Conservation (phyloP, 106 monocot genomes). For the Dactylorhiza incarnata region DNA sequence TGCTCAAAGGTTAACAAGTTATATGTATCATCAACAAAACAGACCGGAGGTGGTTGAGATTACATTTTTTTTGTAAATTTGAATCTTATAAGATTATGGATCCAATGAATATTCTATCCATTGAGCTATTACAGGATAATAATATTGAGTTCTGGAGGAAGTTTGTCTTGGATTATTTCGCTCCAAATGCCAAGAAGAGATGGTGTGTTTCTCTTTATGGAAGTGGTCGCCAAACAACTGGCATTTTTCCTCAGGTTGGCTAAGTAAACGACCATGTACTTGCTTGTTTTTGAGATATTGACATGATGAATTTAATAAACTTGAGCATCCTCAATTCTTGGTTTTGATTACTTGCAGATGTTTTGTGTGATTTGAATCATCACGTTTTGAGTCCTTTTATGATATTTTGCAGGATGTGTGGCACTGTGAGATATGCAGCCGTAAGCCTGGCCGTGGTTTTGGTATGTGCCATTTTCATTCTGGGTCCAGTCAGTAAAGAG, state of each 20-base stretch:
- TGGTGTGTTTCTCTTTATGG: slow-evolving; percentile 76
- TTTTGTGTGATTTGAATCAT: neutral
- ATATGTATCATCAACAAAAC: slow-evolving; percentile 87
- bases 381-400: neutral
- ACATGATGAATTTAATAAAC: too few relatives aligned
- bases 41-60: slow-evolving; percentile 46
- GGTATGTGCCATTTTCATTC: slow-evolving; percentile 39
- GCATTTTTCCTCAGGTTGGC: slow-evolving; percentile 68
- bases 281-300: neutral
- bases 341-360: neutral
- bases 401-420: slow-evolving; percentile 56
- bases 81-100: neutral
- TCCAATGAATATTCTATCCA: neutral
- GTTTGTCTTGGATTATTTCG: slow-evolving; percentile 52
- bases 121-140: slow-evolving; percentile 49
- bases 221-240: slow-evolving; percentile 52
- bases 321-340: neutral
- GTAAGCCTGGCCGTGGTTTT: slow-evolving; percentile 94
- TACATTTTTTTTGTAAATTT: neutral
- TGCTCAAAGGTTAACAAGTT: slow-evolving; percentile 73
- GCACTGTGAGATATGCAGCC: slow-evolving; percentile 94
- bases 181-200: slow-evolving; percentile 62
- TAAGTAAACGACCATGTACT: neutral
- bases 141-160: slow-evolving; percentile 81
- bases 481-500: neutral